Evolutionary conservation across 768 basidiomycete genomes (phyloP).

Genomic region (Lactarius evosmus): DNA sequence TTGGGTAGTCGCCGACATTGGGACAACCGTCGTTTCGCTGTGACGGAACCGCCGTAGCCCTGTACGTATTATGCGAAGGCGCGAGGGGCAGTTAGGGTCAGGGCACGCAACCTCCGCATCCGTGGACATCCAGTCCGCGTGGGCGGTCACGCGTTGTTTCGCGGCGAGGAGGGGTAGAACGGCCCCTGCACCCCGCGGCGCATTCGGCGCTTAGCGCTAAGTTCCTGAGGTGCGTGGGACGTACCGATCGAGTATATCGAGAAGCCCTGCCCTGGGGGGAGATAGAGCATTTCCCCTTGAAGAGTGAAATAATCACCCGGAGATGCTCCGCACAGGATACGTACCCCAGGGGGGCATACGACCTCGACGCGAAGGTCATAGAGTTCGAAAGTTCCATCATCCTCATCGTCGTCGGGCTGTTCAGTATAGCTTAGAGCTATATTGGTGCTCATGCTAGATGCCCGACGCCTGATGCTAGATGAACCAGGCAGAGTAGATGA

Average conservation of each 20-base stretch:
- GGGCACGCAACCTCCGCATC: conserved; percentile 65
- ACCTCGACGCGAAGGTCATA: conserved; percentile 66
- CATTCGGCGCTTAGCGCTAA: background rate
- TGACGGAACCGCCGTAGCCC: conserved; percentile 53
- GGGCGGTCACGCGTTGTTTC: conserved; percentile 52
- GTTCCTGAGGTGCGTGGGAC: conserved; percentile 13
- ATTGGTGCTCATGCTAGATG: background rate
- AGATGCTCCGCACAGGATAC: conserved; percentile 62
- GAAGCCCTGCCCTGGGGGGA: conserved; percentile 61
- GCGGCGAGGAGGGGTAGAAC: conserved; percentile 66
- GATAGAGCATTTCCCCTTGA: conserved; percentile 59
- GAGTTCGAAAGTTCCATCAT: conserved; percentile 50
- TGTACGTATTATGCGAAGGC: conserved; percentile 49
- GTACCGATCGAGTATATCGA: conserved; percentile 65
- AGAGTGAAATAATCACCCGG: conserved; percentile 60
- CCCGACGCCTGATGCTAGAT: no score
- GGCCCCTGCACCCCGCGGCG: conserved; percentile 40
- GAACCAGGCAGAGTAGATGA: no score
- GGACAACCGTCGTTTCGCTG: conserved; percentile 51
- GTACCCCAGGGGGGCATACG: conserved; percentile 53
- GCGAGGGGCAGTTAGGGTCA: conserved; percentile 61
- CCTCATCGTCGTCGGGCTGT: background rate
- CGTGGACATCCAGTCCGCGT: conserved; percentile 51
- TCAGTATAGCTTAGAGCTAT: background rate
- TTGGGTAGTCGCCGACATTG: conserved; percentile 27